Conservation (phyloP, 139 green algal species). For the Coelastrella sp. region DNA sequence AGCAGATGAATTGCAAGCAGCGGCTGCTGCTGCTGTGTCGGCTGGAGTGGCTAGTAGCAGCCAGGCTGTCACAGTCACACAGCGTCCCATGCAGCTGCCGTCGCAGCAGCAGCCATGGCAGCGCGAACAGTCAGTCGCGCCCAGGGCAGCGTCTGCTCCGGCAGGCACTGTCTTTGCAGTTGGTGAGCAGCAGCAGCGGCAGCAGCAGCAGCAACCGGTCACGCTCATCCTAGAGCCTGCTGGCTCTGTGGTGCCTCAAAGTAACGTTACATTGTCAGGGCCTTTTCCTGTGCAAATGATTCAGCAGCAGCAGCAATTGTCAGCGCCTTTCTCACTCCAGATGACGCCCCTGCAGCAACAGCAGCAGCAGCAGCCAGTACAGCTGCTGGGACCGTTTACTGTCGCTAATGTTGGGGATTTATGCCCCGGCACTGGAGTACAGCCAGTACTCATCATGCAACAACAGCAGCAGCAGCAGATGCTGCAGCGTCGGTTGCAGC, state of each 20-base stretch:
- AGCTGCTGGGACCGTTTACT: background rate
- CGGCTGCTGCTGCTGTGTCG: background rate
- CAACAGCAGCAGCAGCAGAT: background rate
- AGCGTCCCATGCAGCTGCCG: background rate
- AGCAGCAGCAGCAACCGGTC: background rate
- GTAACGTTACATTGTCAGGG: too few species aligned
- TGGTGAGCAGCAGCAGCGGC: background rate
- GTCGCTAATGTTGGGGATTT: background rate
- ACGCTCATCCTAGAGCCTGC: too few species aligned
- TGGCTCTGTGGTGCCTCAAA: too few species aligned
- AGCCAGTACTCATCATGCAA: background rate
- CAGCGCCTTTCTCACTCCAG: too few species aligned
- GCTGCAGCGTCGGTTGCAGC: background rate
- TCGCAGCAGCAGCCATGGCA: slow-evolving; percentile 2
- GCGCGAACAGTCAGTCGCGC: background rate
- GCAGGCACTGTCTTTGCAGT: background rate
- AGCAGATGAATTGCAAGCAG: background rate
- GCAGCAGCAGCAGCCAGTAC: background rate
- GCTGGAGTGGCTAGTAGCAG: background rate
- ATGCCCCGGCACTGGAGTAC: background rate
- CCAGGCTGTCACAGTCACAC: background rate
- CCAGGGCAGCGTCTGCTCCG: background rate
- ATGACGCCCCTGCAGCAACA: too few species aligned
- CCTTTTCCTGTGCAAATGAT: too few species aligned
- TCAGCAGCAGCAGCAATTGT: too few species aligned